Evolutionary conservation across 192 early-diverging fungal species (phyloP).

Genomic region (Umbelopsis vinacea): DNA sequence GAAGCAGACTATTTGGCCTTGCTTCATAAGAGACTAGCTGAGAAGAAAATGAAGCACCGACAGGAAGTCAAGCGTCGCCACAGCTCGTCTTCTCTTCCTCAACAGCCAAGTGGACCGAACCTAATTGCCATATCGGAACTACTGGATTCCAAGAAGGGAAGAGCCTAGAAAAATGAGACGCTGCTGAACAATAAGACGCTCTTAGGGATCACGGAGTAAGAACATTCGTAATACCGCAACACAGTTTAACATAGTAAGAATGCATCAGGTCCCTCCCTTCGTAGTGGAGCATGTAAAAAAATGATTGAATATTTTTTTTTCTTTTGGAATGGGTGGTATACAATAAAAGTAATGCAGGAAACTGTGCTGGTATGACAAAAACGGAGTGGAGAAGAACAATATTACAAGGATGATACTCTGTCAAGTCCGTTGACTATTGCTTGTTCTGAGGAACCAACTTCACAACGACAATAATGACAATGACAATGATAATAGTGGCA

Average conservation of each 20-base stretch:
- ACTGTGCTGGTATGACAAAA: too few relatives aligned
- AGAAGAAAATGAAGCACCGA: conserved; percentile 82
- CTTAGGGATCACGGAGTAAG: too few relatives aligned
- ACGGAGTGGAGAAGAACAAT: too few relatives aligned
- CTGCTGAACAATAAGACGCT: too few relatives aligned
- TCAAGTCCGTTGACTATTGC: neutral
- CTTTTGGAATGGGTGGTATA: neutral
- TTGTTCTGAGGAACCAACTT: conserved; percentile 28
- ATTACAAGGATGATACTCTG: too few relatives aligned
- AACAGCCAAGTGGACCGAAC: neutral
- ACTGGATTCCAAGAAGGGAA: neutral
- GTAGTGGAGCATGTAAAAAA: too few relatives aligned
- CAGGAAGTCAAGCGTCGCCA: conserved; percentile 70
- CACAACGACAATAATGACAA: conserved; percentile 46
- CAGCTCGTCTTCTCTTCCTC: conserved; percentile 50
- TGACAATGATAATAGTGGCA: conserved; percentile 43
- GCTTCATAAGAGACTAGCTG: conserved; percentile 87
- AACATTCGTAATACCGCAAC: too few relatives aligned
- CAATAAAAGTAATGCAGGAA: neutral
- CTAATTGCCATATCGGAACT: neutral
- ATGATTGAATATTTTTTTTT: too few relatives aligned
- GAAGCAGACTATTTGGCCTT: conserved; percentile 81
- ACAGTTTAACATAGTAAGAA: too few relatives aligned
- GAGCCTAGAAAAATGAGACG: too few relatives aligned
- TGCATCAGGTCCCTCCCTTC: too few relatives aligned